These are phyloP conservation scores for Acidiella bohemica DNA, from an alignment of 495 filamentous ascomycete species.

Conservation along the genomic window DNA sequence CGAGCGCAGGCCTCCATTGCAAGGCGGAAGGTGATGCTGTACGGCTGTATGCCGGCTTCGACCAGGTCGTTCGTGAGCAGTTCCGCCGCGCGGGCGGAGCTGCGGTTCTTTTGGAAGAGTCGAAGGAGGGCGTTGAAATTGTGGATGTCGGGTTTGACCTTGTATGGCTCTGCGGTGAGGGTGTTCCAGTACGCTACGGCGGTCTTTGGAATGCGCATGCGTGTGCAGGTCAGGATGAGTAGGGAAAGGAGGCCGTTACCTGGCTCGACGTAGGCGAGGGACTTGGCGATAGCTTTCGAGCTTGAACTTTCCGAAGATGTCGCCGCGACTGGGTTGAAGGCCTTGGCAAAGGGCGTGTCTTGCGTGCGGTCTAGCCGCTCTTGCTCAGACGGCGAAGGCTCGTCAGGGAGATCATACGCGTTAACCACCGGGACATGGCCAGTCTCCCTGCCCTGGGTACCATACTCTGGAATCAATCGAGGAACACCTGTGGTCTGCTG, in stretches of 20 bases:
- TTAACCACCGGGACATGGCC: slow-evolving; percentile 18
- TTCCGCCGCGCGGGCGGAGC: slow-evolving; percentile 40
- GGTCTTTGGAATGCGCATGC: slow-evolving; percentile 35
- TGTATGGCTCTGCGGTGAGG: slow-evolving; percentile 39
- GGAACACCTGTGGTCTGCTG: slow-evolving; percentile 67
- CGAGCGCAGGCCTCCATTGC: slow-evolving; percentile 54
- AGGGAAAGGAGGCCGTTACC: slow-evolving; percentile 58
- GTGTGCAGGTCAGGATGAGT: slow-evolving; percentile 46
- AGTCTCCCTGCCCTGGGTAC: slow-evolving; percentile 10
- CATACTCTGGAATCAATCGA: slow-evolving; percentile 30
- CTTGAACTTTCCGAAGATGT: no score
- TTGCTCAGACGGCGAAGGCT: slow-evolving; percentile 11
- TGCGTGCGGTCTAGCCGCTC: neutral
- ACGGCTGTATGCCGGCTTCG: slow-evolving; percentile 27
- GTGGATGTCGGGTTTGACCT: slow-evolving; percentile 52
- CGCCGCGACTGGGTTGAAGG: slow-evolving; percentile 11
- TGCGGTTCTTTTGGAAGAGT: slow-evolving; percentile 48
- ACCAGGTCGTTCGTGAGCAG: slow-evolving; percentile 39
- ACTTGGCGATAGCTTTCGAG: slow-evolving; percentile 15
- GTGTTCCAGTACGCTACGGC: slow-evolving; percentile 60
- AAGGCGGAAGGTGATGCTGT: slow-evolving; percentile 48
- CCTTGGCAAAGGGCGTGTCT: slow-evolving; percentile 12
- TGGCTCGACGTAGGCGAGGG: slow-evolving; percentile 37
- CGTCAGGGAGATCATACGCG: slow-evolving; percentile 4
- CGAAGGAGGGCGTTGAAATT: slow-evolving; percentile 56